Evolutionary conservation across 371 early-diverging fungal genomes (phyloP).

Genomic region (Apophysomyces sp.): DNA sequence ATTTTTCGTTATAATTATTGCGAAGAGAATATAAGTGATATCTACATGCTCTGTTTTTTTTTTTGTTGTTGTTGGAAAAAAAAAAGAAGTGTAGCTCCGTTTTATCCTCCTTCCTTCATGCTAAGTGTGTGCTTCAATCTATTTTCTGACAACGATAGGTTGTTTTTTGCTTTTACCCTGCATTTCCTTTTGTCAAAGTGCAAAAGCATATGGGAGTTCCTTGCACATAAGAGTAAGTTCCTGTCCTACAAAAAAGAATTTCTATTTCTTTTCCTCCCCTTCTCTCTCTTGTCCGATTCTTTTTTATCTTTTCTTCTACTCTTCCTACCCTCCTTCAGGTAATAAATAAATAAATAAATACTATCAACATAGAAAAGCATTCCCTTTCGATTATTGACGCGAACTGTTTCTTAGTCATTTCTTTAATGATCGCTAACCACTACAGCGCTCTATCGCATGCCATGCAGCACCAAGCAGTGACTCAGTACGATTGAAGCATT

Average conservation of each 20-base stretch:
- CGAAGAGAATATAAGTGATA: not conserved
- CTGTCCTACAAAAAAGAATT: not conserved
- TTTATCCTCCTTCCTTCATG: not conserved
- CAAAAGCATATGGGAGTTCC: not conserved
- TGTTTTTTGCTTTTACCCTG: constrained; percentile 11
- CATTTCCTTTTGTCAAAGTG: constrained; percentile 7
- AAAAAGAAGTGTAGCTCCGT: not conserved
- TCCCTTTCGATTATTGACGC: not conserved
- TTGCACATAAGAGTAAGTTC: not conserved
- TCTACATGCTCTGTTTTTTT: too few relatives aligned
- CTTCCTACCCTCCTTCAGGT: not conserved
- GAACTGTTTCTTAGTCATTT: not conserved
- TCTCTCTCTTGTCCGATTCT: not conserved
- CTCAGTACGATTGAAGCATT: not conserved
- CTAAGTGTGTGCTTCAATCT: not conserved
- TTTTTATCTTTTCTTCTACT: not conserved
- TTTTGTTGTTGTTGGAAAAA: not conserved
- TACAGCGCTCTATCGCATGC: not conserved
- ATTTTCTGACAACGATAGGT: not conserved
- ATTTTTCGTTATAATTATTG: not conserved
- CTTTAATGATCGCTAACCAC: not conserved
- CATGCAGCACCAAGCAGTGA: not conserved
- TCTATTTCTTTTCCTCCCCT: not conserved
- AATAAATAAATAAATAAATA: not conserved
- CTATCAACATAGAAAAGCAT: not conserved